phyloP scores from a whole-genome alignment of 352 stramenopile species.

The Pythium periplocum region DNA sequence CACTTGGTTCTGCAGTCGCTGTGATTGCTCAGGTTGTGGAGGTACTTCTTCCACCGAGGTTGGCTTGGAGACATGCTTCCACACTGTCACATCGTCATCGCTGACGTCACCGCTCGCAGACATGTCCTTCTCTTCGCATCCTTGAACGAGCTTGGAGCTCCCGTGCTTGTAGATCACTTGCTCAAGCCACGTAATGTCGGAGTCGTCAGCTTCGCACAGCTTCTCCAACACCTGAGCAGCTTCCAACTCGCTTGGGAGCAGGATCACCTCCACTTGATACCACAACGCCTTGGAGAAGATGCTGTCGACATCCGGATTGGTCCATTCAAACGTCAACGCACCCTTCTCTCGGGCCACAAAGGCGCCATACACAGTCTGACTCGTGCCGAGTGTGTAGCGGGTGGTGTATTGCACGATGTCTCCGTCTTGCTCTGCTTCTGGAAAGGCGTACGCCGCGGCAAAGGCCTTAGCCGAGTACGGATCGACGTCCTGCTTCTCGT shows the following conservation, averaged over 20 bases:
- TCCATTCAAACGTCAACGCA: conserved; percentile 31
- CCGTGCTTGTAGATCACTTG: background rate
- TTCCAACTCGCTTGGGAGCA: conserved; percentile 11
- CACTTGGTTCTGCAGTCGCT: background rate
- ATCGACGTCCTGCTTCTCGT: conserved; percentile 7
- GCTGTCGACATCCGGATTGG: conserved; percentile 34
- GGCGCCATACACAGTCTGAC: conserved; percentile 23
- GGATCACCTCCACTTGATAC: conserved; percentile 24
- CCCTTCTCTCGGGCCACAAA: conserved; percentile 14
- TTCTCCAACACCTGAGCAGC: conserved; percentile 12
- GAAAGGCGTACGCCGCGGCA: background rate
- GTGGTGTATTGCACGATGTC: conserved; percentile 23
- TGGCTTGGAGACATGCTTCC: background rate
- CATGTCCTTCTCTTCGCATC: background rate
- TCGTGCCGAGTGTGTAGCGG: conserved; percentile 12
- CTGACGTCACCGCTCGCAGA: background rate
- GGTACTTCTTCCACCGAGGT: background rate
- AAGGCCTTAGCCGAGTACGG: conserved; percentile 12
- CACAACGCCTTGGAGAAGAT: conserved; percentile 37
- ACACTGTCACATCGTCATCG: conserved; percentile 3
- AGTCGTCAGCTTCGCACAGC: conserved; percentile 17
- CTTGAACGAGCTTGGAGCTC: background rate
- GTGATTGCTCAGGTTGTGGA: background rate
- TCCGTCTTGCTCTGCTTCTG: background rate
- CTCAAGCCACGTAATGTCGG: conserved; percentile 6